A percentile compares a stretch with the other conserved stretches of the same genome.
These are phyloP conservation scores for Mycena polygramma DNA, from an alignment of 768 basidiomycete genomes.

Conservation along the genomic window DNA sequence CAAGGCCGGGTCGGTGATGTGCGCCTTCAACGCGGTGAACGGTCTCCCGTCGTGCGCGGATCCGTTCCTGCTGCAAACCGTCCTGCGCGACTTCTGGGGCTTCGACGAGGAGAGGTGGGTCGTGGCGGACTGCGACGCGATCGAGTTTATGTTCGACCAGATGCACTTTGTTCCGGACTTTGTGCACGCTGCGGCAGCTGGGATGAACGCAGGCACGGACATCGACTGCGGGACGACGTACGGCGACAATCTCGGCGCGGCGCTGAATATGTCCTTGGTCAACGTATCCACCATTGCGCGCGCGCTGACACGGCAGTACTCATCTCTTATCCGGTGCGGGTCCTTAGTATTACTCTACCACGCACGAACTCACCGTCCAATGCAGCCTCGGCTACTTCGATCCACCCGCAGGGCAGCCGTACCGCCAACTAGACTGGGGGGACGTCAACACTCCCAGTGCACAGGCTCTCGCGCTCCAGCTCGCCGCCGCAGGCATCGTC, in stretches of 20 bases:
- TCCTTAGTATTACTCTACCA: no score
- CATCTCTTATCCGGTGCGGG: constrained; percentile 64
- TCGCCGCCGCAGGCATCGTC: constrained; percentile 67
- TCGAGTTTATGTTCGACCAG: constrained; percentile 57
- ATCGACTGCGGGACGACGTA: constrained; percentile 68
- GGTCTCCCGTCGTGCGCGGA: constrained; percentile 69
- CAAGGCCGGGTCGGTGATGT: constrained; percentile 64
- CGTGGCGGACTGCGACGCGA: constrained; percentile 67
- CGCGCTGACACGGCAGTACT: constrained; percentile 62
- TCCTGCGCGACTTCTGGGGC: constrained; percentile 65
- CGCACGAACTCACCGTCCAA: neutral
- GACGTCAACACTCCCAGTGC: constrained; percentile 62
- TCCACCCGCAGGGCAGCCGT: constrained; percentile 61
- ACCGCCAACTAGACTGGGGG: constrained; percentile 61
- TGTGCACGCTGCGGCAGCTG: constrained; percentile 61
- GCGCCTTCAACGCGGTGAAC: constrained; percentile 72
- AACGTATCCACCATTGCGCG: constrained; percentile 56
- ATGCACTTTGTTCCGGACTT: constrained; percentile 59
- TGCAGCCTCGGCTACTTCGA: constrained; percentile 70
- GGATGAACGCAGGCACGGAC: constrained; percentile 66
- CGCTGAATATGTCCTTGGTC: constrained; percentile 62
- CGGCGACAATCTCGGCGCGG: constrained; percentile 56
- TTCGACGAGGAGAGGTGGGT: constrained; percentile 67
- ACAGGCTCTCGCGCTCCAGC: constrained; percentile 62
- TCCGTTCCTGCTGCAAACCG: constrained; percentile 62